Conservation (phyloP, 345 rosid species). For the Eutrema japonicum region DNA sequence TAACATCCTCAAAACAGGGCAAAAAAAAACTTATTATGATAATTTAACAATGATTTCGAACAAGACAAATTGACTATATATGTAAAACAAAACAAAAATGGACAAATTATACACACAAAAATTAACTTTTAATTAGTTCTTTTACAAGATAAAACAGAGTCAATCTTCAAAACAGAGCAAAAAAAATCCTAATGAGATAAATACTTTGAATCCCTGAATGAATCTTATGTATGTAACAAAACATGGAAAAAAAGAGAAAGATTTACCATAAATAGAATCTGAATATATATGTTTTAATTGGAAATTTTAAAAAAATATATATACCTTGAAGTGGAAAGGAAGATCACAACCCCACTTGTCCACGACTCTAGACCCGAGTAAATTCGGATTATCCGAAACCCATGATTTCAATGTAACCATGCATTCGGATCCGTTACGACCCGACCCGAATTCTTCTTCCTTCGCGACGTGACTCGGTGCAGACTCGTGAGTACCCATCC, state of each 20-base stretch:
- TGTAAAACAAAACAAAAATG: background rate
- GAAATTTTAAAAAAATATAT: background rate
- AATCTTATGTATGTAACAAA: background rate
- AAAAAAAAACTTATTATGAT: background rate
- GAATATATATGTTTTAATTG: background rate
- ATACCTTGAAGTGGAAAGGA: slow-evolving; percentile 95
- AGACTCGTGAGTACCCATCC: slow-evolving; percentile 82
- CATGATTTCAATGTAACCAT: slow-evolving; percentile 61
- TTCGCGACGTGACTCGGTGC: slow-evolving; percentile 70
- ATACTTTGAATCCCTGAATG: background rate
- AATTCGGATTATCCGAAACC: slow-evolving; percentile 66
- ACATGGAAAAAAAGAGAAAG: background rate
- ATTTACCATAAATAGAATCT: slow-evolving; percentile 9
- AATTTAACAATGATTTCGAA: background rate
- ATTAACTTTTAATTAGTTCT: background rate
- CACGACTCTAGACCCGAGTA: slow-evolving; percentile 73
- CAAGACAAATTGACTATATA: background rate
- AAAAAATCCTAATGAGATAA: background rate
- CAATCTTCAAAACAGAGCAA: slow-evolving; percentile 10
- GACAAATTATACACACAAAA: background rate
- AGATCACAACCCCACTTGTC: slow-evolving; percentile 88
- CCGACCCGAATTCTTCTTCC: slow-evolving; percentile 42
- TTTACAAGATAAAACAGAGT: slow-evolving; percentile 3
- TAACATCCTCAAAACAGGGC: slow-evolving; percentile 6
- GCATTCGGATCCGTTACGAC: slow-evolving; percentile 21